A percentile compares a stretch with the other conserved stretches of the same genome.
These are phyloP conservation scores for Falciphora oryzae DNA, from an alignment of 2,329 filamentous ascomycete species.

Conservation along the genomic window DNA sequence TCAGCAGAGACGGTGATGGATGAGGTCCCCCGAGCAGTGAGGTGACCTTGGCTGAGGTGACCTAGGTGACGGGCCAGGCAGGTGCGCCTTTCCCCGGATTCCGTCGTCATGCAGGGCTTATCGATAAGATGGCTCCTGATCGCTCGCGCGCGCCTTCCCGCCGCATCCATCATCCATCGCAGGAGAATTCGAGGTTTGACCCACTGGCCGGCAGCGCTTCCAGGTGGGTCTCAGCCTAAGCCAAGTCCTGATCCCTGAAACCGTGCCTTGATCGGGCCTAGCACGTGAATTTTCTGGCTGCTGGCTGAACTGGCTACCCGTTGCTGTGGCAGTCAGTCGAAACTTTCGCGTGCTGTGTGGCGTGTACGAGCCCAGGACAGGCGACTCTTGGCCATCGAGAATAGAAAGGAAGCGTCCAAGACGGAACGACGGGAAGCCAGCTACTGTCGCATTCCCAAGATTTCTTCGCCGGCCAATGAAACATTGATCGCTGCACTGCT, in stretches of 20 bases:
- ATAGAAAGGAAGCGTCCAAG: neutral
- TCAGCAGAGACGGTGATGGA: neutral
- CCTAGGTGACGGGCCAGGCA: neutral
- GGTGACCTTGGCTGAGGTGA: neutral
- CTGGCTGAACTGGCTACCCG: neutral
- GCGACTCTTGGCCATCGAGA: neutral
- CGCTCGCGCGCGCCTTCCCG: neutral
- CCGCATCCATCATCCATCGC: neutral
- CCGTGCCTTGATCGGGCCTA: neutral
- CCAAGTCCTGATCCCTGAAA: neutral
- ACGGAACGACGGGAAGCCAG: neutral
- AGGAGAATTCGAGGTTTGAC: no score
- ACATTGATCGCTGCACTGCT: neutral
- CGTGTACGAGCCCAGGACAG: neutral
- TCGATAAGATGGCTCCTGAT: constrained; percentile 1
- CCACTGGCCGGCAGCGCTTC: neutral
- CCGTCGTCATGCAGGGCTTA: constrained; percentile 1
- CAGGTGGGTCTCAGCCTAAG: neutral
- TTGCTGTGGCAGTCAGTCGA: neutral
- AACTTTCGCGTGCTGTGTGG: neutral
- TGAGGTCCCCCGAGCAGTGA: neutral
- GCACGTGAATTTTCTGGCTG: neutral
- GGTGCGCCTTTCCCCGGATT: constrained; percentile 5
- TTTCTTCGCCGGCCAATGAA: neutral
- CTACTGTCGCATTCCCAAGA: neutral